Conservation (phyloP, 2,329 filamentous ascomycete genomes). For the Beauveria medogensis region DNA sequence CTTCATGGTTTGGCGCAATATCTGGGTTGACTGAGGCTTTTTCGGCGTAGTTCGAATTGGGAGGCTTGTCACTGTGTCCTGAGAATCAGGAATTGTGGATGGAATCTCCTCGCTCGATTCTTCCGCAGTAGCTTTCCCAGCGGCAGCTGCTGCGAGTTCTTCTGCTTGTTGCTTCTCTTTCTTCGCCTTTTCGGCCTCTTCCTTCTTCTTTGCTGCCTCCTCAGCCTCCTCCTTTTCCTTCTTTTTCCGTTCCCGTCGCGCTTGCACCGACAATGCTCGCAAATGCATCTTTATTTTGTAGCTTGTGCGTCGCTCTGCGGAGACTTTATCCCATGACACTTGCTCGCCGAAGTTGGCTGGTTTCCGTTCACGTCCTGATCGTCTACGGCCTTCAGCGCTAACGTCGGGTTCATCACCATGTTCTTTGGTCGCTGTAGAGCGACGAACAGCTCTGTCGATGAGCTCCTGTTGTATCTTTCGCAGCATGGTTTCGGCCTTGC, state of each 20-base stretch:
- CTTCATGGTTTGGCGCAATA: constrained; percentile 7
- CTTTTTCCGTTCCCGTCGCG: not conserved
- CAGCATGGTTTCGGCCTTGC: not conserved
- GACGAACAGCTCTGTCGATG: constrained; percentile 4
- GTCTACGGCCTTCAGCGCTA: constrained; percentile 15
- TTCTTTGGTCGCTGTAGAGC: not conserved
- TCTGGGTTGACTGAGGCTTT: not conserved
- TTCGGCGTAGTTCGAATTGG: constrained; percentile 6
- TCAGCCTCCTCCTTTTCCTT: constrained; percentile 8
- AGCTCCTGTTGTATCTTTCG: constrained; percentile 8
- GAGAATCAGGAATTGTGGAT: constrained; percentile 11
- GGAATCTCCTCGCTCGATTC: not conserved
- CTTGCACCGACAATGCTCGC: not conserved
- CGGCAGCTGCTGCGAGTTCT: not conserved
- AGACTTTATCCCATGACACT: constrained; percentile 21
- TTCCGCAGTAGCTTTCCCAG: not conserved
- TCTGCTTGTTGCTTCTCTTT: not conserved
- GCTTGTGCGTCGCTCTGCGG: constrained; percentile 6
- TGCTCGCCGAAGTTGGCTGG: constrained; percentile 23
- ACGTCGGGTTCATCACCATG: constrained; percentile 25
- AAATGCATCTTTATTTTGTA: constrained; percentile 11
- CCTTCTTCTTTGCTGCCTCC: not conserved
- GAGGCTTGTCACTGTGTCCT: constrained; percentile 1
- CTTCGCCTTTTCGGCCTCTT: constrained; percentile 9
- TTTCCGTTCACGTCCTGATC: constrained; percentile 21